A percentile compares a stretch with the other conserved stretches of the same genome.
phyloP scores from a whole-genome alignment of 2,329 filamentous ascomycete species.

The Aspergillus fumigatiaffinis region DNA sequence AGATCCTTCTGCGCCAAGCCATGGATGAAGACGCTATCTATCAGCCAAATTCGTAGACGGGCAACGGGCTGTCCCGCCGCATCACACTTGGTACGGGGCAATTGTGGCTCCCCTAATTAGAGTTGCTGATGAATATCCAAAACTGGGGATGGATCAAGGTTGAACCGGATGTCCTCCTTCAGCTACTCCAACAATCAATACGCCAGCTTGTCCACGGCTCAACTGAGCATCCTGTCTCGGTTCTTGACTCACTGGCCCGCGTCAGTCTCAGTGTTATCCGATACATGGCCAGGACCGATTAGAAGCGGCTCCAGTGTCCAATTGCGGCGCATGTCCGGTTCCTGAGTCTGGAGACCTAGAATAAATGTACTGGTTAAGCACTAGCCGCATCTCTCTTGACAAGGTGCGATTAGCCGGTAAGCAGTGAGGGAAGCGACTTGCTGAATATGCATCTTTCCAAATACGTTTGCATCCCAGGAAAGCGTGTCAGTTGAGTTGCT shows the following conservation, averaged over 20 bases:
- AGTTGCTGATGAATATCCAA: neutral
- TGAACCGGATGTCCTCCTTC: neutral
- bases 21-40: slow-evolving; percentile 11
- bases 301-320: neutral
- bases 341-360: neutral
- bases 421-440: neutral
- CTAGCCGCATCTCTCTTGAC: neutral
- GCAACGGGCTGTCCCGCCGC: slow-evolving; percentile 9
- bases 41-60: slow-evolving; percentile 8
- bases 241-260: neutral
- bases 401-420: neutral
- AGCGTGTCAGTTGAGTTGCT: neutral
- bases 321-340: neutral
- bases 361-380: neutral
- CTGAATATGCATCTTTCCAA: neutral
- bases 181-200: neutral
- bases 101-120: no score
- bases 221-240: neutral
- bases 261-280: neutral
- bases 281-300: neutral
- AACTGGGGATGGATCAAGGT: neutral
- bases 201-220: neutral
- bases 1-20: neutral
- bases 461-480: neutral
- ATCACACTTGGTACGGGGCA: neutral